These are phyloP conservation scores for Salix suchowensis DNA, from an alignment of 345 rosid genomes.

Conservation along the genomic window DNA sequence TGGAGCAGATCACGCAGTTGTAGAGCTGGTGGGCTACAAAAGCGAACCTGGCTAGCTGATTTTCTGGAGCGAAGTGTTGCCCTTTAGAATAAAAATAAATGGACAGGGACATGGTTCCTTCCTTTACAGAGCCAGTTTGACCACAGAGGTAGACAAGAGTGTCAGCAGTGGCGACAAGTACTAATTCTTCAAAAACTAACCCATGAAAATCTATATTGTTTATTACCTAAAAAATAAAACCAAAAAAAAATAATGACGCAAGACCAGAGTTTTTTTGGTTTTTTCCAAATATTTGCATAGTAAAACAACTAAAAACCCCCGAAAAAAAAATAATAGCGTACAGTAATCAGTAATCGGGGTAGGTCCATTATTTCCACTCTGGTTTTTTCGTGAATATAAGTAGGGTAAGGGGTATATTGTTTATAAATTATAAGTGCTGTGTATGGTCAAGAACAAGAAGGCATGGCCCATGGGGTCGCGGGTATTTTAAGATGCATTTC, in stretches of 20 bases:
- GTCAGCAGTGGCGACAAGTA: conserved; percentile 8
- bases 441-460: neutral
- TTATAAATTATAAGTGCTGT: neutral
- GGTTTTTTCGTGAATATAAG: too few relatives aligned
- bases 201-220: neutral
- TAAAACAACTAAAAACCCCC: too few relatives aligned
- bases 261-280: rapidly evolving
- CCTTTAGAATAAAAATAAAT: conserved; percentile 20
- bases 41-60: conserved; percentile 17
- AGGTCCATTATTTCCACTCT: too few relatives aligned
- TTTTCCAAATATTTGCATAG: too few relatives aligned
- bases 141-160: conserved; percentile 9
- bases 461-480: neutral
- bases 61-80: conserved; percentile 12
- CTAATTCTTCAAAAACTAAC: neutral
- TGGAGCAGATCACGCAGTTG: conserved; percentile 12
- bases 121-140: conserved; percentile 21
- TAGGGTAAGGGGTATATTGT: too few relatives aligned
- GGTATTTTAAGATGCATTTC: too few relatives aligned
- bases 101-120: conserved; percentile 13
- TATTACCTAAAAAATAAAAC: too few relatives aligned
- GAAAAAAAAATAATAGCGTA: too few relatives aligned
- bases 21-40: conserved; percentile 19
- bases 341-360: too few relatives aligned
- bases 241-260: too few relatives aligned